A percentile compares a stretch with the other conserved stretches of the same genome.
phyloP scores from a whole-genome alignment of 2,329 filamentous ascomycete species.

The Coniochaeta hoffmannii region DNA sequence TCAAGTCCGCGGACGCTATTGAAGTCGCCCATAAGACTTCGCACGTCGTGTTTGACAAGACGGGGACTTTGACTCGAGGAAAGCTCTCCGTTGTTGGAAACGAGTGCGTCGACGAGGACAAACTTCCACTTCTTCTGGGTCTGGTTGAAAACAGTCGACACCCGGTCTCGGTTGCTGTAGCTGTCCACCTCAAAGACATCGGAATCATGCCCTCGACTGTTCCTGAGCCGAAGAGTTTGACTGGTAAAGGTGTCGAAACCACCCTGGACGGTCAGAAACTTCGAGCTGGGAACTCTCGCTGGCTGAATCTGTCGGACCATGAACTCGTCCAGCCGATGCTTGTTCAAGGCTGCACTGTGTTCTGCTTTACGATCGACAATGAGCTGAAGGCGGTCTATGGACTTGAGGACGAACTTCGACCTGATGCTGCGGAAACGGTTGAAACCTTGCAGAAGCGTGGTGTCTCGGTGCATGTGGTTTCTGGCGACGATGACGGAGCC shows the following conservation, averaged over 20 bases:
- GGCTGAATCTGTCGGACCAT: no score
- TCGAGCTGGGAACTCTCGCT: no score
- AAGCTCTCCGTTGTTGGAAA: conserved; percentile 36
- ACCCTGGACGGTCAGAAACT: no score
- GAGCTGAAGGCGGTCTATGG: no score
- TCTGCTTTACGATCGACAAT: no score
- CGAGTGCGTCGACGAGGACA: conserved; percentile 17
- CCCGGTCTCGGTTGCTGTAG: conserved; percentile 40
- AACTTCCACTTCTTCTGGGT: conserved; percentile 18
- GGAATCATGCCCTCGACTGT: conserved; percentile 5
- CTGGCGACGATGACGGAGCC: no score
- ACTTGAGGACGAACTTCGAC: no score
- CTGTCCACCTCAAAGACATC: conserved; percentile 19
- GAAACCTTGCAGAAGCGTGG: no score
- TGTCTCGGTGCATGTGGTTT: no score
- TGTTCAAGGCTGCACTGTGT: no score
- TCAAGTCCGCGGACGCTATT: conserved; percentile 58
- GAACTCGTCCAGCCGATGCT: no score
- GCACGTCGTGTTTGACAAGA: conserved; percentile 75
- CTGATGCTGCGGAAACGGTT: no score
- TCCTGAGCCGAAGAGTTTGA: conserved; percentile 33
- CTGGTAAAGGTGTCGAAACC: conserved; percentile 41
- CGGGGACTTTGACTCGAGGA: conserved; percentile 63
- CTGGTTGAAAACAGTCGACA: conserved; percentile 40
- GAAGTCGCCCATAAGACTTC: conserved; percentile 54